Percentiles rank a stretch among this genome's conserved stretches.
These are phyloP conservation scores for Vitis rupestris DNA, from an alignment of 164 flowering plant species.

Conservation along the genomic window DNA sequence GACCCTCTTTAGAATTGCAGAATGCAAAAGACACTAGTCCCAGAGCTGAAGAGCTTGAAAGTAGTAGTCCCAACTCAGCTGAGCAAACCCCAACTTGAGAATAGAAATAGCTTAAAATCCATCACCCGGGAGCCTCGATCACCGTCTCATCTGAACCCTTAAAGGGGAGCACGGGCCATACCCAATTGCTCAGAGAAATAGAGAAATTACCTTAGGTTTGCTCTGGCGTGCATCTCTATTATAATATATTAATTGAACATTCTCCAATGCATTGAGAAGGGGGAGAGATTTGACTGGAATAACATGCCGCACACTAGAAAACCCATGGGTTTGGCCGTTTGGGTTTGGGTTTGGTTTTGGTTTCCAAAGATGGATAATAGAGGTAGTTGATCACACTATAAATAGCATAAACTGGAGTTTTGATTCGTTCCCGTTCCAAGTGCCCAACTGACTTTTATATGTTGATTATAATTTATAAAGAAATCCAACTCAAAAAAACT, in stretches of 20 bases:
- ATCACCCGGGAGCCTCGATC: constrained; percentile 1
- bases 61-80: background rate
- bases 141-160: background rate
- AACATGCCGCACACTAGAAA: background rate
- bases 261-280: background rate
- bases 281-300: background rate
- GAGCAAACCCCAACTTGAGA: background rate
- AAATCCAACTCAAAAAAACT: background rate
- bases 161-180: background rate
- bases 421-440: constrained; percentile 2
- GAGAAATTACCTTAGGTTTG: background rate
- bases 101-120: background rate
- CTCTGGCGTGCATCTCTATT: no score
- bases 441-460: constrained; percentile 2
- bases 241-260: background rate
- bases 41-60: background rate
- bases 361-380: background rate
- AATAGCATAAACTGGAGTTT: background rate
- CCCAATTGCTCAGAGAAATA: background rate
- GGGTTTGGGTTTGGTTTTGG: background rate
- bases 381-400: background rate
- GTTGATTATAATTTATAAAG: background rate
- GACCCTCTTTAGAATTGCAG: background rate
- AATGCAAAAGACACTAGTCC: background rate
- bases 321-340: background rate